Evolutionary conservation across 345 rosid genomes (phyloP), one percentile per base, ranked within the genome.

Genomic region (Pistacia vera): DNA sequence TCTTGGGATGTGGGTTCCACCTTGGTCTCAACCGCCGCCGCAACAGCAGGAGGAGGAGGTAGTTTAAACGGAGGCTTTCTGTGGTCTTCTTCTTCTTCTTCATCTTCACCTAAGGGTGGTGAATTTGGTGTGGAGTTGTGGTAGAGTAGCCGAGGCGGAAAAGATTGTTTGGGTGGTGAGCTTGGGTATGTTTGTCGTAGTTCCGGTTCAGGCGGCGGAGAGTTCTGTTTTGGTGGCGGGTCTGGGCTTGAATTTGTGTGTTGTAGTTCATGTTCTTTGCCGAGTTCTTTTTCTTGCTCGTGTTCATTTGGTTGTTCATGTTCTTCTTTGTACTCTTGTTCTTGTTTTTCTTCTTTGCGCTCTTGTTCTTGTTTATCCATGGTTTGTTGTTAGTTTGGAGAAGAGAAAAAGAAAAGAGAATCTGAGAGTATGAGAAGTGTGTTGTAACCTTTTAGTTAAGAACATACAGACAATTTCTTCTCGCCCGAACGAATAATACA

Each of bases 81-180:
- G 64, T 44, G 9, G 73, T 63, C 75, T 63, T 68, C 46, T 44
- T 81, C 66, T 51, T 58, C 18, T 70, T 65, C 75, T 58, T 66
- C 41, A 28, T 82, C 66, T 17, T 51, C 11, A 68, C 66, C 60
- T 9, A 75, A 77, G 13, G 78, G 52, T 61, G 86, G 78, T 51
- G 90, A 88, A 61, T 6, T 57, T 62, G 48, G 73, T 52, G 60
- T 65, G 72, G 49, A 77, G 78, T 28, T 71, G 79, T 52, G 69
- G 66, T 38, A 71, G 63, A 67, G 75, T 60, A 72, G 56, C 11
- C 68, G 71, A 11, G 85, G 58, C 0, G 81, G 61, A 52, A 66
- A 63, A 58, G 3, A 41, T 51, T 38, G 52, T 56, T 71, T 10
- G 74, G 65, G 73, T 44, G 77, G 73, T 61, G 75, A 60, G 56